Conservation (phyloP, 441 rosid species). For the Pelargonium fulgidum region DNA sequence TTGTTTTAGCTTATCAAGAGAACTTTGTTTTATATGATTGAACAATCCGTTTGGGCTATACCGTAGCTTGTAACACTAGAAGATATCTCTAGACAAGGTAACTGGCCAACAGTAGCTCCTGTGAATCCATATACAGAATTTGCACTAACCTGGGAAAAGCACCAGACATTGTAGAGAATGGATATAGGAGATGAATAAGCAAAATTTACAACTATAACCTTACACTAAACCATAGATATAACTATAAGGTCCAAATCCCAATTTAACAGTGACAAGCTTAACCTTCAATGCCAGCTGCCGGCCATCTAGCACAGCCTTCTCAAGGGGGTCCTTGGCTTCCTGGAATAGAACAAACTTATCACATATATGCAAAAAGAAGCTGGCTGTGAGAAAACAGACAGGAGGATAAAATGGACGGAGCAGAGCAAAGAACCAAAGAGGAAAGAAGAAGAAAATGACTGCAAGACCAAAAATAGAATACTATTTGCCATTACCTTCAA, state of each 20-base stretch:
- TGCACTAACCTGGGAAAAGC: constrained; percentile 70
- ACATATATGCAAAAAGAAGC: constrained; percentile 14
- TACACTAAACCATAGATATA: neutral
- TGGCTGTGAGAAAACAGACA: constrained; percentile 12
- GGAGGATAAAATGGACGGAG: neutral
- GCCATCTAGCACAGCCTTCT: constrained; percentile 95
- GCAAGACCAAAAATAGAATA: constrained; percentile 11
- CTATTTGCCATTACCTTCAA: constrained; percentile 49
- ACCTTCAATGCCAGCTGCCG: constrained; percentile 96
- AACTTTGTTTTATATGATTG: neutral
- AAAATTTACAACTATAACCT: neutral
- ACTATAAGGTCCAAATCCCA: constrained; percentile 10
- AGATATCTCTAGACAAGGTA: constrained; percentile 94
- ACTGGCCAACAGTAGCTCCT: constrained; percentile 89
- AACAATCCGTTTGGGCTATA: constrained; percentile 26
- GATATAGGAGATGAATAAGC: neutral
- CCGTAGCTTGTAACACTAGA: constrained; percentile 99
- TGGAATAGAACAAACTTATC: constrained; percentile 29
- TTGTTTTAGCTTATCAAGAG: constrained; percentile 14
- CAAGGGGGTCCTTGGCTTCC: constrained; percentile 98
- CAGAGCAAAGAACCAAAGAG: constrained; percentile 13
- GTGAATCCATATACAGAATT: constrained; percentile 99
- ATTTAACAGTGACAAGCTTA: constrained; percentile 18
- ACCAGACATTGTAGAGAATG: constrained; percentile 22
- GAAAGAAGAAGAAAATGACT: constrained; percentile 10